These are phyloP conservation scores for Kodamaea ohmeri DNA, from an alignment of 1,139 yeast species.

Conservation along the genomic window DNA sequence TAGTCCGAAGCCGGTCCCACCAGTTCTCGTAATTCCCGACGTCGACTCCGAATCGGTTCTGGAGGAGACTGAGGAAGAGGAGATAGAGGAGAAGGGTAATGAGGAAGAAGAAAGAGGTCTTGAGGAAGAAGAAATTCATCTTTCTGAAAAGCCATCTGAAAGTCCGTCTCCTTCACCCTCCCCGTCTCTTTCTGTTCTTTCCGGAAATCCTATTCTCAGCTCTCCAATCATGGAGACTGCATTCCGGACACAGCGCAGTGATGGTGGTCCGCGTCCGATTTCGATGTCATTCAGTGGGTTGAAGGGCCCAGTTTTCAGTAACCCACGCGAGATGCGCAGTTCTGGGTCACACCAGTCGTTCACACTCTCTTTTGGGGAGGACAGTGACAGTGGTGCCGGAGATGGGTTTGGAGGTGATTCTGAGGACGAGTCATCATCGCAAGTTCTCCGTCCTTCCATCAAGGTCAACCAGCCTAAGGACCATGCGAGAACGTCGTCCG, in stretches of 20 bases:
- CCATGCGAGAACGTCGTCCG: constrained; percentile 8
- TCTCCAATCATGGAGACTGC: constrained; percentile 29
- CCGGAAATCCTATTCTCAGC: too few species aligned
- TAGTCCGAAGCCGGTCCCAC: constrained; percentile 3
- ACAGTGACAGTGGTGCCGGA: constrained; percentile 15
- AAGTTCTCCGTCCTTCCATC: constrained; percentile 7
- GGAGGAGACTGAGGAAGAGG: too few species aligned
- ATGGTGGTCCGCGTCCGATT: constrained; percentile 43
- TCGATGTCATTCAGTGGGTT: constrained; percentile 70
- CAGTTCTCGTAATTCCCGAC: constrained; percentile 1
- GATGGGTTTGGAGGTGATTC: constrained; percentile 19
- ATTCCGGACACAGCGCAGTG: constrained; percentile 14
- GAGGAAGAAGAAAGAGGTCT: too few species aligned
- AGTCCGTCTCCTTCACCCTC: too few species aligned
- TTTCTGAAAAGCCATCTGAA: too few species aligned
- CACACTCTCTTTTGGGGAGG: constrained; percentile 37
- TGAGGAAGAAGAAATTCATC: too few species aligned
- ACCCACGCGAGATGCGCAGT: constrained; percentile 30
- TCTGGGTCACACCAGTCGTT: constrained; percentile 47
- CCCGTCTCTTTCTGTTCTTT: too few species aligned
- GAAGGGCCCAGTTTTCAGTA: constrained; percentile 53
- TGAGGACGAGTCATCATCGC: constrained; percentile 7
- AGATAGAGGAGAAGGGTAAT: too few species aligned
- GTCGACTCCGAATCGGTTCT: background rate
- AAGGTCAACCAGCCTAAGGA: constrained; percentile 14